Percentiles rank a stretch among this genome's conserved stretches.
Evolutionary conservation across 1,284 basidiomycete species (phyloP).

Genomic region (Ceratobasidium sp.): DNA sequence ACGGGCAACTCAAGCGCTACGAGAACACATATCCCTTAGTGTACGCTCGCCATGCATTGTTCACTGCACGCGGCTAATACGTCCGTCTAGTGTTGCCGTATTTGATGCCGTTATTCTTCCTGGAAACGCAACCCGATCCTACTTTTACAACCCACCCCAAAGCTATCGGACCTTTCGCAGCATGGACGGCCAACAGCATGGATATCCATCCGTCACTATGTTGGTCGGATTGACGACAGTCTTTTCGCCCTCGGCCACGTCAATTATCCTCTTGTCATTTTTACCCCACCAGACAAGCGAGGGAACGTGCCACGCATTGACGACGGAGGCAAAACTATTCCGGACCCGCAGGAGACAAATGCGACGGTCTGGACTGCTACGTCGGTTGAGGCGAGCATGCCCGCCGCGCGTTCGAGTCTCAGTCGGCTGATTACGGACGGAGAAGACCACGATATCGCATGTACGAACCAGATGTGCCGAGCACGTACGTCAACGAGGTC

Average conservation of each 20-base stretch:
- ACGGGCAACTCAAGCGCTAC: conserved; percentile 63
- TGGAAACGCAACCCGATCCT: conserved; percentile 67
- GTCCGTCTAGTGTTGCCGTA: conserved; percentile 67
- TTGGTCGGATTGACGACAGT: conserved; percentile 74
- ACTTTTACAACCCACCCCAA: conserved; percentile 77
- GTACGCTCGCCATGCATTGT: conserved; percentile 47
- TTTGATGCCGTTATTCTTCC: conserved; percentile 73
- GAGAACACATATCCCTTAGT: conserved; percentile 65
- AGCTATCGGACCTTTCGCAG: conserved; percentile 60
- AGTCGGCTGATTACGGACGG: conserved; percentile 35
- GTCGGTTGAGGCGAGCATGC: conserved; percentile 42
- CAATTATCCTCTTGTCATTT: conserved; percentile 76
- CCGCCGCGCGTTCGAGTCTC: conserved; percentile 38
- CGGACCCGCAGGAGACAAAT: conserved; percentile 36
- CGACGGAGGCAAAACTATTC: conserved; percentile 25
- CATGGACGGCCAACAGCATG: conserved; percentile 43
- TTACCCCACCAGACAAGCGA: conserved; percentile 51
- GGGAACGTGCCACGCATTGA: conserved; percentile 31
- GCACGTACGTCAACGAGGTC: background rate
- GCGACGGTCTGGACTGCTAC: conserved; percentile 41
- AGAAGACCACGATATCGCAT: conserved; percentile 16
- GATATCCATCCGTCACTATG: conserved; percentile 65
- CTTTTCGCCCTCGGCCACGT: conserved; percentile 80
- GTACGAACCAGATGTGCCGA: background rate
- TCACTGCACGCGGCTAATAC: conserved; percentile 35